Conservation (phyloP, 1,284 basidiomycete species). For the Fomitiporia mediterranea region DNA sequence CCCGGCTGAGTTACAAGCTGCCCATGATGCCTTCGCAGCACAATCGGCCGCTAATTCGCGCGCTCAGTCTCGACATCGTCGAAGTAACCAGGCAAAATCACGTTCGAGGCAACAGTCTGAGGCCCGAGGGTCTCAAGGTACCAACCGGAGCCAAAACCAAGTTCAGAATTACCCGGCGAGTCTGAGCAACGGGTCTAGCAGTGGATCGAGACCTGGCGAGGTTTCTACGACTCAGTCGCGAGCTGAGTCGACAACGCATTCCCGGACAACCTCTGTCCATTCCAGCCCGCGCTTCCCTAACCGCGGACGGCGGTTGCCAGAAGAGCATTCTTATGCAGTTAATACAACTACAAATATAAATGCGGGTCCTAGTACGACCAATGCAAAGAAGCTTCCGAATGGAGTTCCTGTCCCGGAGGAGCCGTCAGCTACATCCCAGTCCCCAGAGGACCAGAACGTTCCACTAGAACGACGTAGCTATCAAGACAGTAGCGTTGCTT, state of each 20-base stretch:
- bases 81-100: conserved; percentile 12
- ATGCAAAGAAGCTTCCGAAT: conserved; percentile 7
- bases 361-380: neutral
- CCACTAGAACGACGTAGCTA: neutral
- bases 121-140: neutral
- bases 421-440: neutral
- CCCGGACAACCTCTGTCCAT: conserved; percentile 18
- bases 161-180: neutral
- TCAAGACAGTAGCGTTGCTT: neutral
- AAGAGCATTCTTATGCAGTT: conserved; percentile 6
- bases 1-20: conserved; percentile 49
- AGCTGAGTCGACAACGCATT: conserved; percentile 15
- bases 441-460: neutral
- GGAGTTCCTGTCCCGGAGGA: neutral
- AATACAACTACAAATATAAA: neutral
- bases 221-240: conserved; percentile 10
- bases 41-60: conserved; percentile 24
- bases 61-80: conserved; percentile 17
- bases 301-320: conserved; percentile 16
- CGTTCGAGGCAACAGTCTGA: conserved; percentile 19
- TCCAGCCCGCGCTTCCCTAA: conserved; percentile 16
- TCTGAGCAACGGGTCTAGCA: neutral
- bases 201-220: neutral
- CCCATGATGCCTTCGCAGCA: conserved; percentile 40
- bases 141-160: neutral